phyloP scores from a whole-genome alignment of 2,329 filamentous ascomycete species.

The Paecilomyces dactylethromorphus region DNA sequence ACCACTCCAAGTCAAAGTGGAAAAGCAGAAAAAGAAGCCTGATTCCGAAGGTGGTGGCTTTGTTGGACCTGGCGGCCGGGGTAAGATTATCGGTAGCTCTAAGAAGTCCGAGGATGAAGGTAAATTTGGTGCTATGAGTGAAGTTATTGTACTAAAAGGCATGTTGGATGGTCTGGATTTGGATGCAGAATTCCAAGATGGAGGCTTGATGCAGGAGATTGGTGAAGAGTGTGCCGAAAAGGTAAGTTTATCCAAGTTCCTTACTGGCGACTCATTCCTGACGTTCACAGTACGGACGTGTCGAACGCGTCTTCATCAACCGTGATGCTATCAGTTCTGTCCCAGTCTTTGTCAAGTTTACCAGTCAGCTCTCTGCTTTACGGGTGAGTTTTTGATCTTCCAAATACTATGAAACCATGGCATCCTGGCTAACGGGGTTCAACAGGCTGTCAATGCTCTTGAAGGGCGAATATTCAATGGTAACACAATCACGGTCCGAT shows the following conservation, averaged over 20 bases:
- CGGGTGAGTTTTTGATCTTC: slow-evolving; percentile 52
- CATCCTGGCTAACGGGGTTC: slow-evolving; percentile 10
- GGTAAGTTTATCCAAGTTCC: slow-evolving; percentile 33
- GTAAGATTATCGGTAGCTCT: slow-evolving; percentile 74
- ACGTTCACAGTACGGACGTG: slow-evolving; percentile 59
- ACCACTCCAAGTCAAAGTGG: slow-evolving; percentile 74
- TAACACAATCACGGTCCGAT: slow-evolving; percentile 73
- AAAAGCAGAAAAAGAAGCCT: slow-evolving; percentile 73
- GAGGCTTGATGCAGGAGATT: slow-evolving; percentile 79
- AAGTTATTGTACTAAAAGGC: slow-evolving; percentile 72
- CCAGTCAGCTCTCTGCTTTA: slow-evolving; percentile 73
- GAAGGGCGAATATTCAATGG: slow-evolving; percentile 84
- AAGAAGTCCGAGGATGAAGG: slow-evolving; percentile 46
- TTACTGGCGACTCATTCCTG: not conserved
- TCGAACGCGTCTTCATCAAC: slow-evolving; percentile 74
- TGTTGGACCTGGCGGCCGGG: slow-evolving; percentile 61
- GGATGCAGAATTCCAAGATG: slow-evolving; percentile 64
- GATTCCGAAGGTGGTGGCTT: slow-evolving; percentile 76
- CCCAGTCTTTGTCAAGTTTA: slow-evolving; percentile 91
- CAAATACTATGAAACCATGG: not conserved
- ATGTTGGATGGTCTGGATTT: slow-evolving; percentile 86
- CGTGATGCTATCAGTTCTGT: slow-evolving; percentile 46
- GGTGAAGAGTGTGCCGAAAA: slow-evolving; percentile 87
- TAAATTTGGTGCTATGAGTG: slow-evolving; percentile 67
- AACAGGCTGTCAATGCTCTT: slow-evolving; percentile 78